Percentiles rank a stretch among this genome's conserved stretches.
Conservation (phyloP, 345 rosid species). For the Hibiscus trionum region DNA sequence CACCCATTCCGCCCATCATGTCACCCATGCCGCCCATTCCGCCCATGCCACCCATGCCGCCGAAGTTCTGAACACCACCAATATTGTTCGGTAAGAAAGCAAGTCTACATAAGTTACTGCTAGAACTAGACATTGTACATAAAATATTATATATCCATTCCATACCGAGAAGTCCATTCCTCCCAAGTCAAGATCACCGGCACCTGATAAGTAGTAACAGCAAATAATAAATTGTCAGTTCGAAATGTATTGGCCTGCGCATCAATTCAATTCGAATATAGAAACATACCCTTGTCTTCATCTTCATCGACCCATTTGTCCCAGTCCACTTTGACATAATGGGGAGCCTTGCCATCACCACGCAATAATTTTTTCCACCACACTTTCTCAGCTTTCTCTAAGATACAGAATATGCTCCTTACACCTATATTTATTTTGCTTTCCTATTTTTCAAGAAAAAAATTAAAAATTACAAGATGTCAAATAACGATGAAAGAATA, state of each 20-base stretch:
- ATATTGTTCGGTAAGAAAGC: background rate
- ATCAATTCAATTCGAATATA: background rate
- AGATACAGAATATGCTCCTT: slow-evolving; percentile 60
- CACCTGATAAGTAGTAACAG: slow-evolving; percentile 29
- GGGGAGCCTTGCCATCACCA: slow-evolving; percentile 58
- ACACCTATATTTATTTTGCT: slow-evolving; percentile 65
- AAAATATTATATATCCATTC: background rate
- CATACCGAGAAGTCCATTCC: slow-evolving; percentile 82
- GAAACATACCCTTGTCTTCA: slow-evolving; percentile 38
- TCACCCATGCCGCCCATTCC: background rate
- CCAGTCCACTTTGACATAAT: slow-evolving; percentile 83
- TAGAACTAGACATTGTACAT: background rate
- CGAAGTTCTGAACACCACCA: slow-evolving; percentile 27
- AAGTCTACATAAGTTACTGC: background rate
- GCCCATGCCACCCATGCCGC: slow-evolving; percentile 20
- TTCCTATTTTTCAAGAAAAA: slow-evolving; percentile 27
- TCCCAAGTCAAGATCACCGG: slow-evolving; percentile 49
- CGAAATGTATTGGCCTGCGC: background rate
- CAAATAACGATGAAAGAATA: background rate
- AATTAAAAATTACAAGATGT: background rate
- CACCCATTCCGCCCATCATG: background rate
- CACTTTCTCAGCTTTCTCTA: slow-evolving; percentile 66
- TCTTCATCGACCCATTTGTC: slow-evolving; percentile 95
- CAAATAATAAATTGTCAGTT: background rate
- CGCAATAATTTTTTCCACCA: slow-evolving; percentile 75